phyloP scores from a whole-genome alignment of 129 eudicot species.

The Chrysanthemum seticuspe region DNA sequence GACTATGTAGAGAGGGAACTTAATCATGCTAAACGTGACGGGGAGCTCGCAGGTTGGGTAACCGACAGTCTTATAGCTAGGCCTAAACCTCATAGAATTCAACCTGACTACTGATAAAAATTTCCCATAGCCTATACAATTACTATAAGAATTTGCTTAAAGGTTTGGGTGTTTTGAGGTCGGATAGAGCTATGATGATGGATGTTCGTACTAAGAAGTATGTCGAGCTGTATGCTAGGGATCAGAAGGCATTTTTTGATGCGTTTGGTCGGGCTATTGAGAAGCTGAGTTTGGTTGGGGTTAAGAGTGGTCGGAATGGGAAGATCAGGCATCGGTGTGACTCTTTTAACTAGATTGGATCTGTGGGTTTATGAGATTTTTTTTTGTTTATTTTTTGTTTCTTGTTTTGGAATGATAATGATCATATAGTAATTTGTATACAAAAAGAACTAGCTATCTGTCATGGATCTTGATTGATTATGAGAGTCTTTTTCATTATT shows the following conservation, averaged over 20 bases:
- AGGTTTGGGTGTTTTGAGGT: conserved; percentile 66
- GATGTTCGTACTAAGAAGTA: conserved; percentile 23
- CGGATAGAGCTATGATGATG: conserved; percentile 50
- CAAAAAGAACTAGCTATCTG: conserved; percentile 7
- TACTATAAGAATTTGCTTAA: conserved; percentile 57
- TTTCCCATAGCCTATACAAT: conserved; percentile 15
- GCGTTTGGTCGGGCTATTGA: conserved; percentile 70
- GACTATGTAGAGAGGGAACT: conserved; percentile 84
- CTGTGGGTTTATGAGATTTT: too few relatives aligned
- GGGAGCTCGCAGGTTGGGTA: conserved; percentile 84
- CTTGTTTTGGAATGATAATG: conserved; percentile 12
- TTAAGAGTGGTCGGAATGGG: conserved; percentile 60
- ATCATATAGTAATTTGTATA: conserved; percentile 24
- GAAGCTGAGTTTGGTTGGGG: conserved; percentile 62
- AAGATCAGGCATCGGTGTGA: conserved; percentile 84
- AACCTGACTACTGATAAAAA: conserved; percentile 30
- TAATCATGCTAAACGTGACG: conserved; percentile 71
- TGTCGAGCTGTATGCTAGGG: conserved; percentile 43
- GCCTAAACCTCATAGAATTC: conserved; percentile 76
- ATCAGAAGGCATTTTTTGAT: conserved; percentile 50
- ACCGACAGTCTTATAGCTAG: conserved; percentile 90
- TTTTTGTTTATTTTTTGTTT: neutral
- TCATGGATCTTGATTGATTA: neutral
- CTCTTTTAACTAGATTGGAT: conserved; percentile 45
- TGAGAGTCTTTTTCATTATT: neutral